Conservation (phyloP, 2,329 filamentous ascomycete species). For the Cryphonectria carpinicola region DNA sequence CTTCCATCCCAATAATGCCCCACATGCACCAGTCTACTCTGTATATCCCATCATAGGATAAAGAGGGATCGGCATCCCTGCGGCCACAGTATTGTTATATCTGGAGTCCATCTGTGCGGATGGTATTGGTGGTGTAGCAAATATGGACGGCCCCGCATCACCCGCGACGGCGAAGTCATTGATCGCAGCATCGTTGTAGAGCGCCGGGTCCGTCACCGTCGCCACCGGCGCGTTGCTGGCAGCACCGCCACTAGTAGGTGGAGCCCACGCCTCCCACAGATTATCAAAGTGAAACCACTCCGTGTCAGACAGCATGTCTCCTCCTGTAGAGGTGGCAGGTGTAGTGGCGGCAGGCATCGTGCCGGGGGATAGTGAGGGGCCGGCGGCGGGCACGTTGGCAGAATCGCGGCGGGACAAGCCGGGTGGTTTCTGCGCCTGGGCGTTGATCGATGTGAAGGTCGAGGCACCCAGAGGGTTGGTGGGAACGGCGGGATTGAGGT, state of each 20-base stretch:
- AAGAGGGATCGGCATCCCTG: conserved; percentile 18
- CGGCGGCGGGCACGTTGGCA: neutral
- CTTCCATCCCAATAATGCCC: neutral
- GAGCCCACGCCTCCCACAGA: conserved; percentile 27
- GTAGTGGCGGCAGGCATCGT: conserved; percentile 21
- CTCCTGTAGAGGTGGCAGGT: conserved; percentile 21
- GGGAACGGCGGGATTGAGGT: neutral
- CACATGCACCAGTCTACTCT: conserved; percentile 12
- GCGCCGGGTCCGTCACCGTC: conserved; percentile 22
- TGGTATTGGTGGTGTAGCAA: conserved; percentile 18
- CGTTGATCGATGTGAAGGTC: conserved; percentile 4
- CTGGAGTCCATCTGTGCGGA: conserved; percentile 7
- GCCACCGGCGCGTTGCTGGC: neutral
- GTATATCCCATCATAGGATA: conserved; percentile 25
- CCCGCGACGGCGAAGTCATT: conserved; percentile 18
- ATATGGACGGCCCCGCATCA: neutral
- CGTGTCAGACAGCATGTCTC: conserved; percentile 21
- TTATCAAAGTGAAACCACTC: conserved; percentile 29
- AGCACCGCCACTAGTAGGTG: neutral
- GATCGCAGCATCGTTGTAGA: conserved; percentile 23
- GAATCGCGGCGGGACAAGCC: conserved; percentile 16
- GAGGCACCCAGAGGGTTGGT: conserved; percentile 8
- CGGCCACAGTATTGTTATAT: neutral
- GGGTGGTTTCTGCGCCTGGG: neutral
- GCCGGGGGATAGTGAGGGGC: conserved; percentile 16